phyloP scores from a whole-genome alignment of 306 rosid species.

The Acmispon strigosus region DNA sequence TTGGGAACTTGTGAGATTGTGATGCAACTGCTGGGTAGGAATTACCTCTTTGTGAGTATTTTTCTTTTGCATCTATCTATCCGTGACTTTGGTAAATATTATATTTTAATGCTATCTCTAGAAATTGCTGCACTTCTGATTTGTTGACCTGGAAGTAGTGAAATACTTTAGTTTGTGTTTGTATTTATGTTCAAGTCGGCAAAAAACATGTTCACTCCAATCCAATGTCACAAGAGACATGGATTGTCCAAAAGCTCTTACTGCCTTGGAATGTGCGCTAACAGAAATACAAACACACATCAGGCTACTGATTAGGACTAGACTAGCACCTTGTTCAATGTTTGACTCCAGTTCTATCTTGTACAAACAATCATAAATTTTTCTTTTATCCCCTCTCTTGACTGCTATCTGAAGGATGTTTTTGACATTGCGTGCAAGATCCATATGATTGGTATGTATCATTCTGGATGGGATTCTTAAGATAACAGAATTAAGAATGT shows the following conservation, averaged over 20 bases:
- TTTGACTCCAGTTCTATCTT: not conserved
- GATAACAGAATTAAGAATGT: not conserved
- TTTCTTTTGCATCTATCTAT: constrained; percentile 10
- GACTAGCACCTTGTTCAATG: not conserved
- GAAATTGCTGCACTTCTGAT: not conserved
- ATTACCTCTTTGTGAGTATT: constrained; percentile 13
- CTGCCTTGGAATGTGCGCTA: no score
- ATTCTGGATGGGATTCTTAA: not conserved
- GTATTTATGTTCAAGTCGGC: no score
- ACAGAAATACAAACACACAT: no score
- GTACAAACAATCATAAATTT: not conserved
- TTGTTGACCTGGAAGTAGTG: not conserved
- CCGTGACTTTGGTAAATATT: not conserved
- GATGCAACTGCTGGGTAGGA: constrained; percentile 24
- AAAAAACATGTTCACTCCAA: no score
- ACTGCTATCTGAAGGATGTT: not conserved
- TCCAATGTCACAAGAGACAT: no score
- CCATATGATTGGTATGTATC: not conserved
- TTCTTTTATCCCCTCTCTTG: not conserved
- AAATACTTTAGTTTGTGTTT: not conserved
- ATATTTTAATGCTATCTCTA: not conserved
- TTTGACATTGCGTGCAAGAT: not conserved
- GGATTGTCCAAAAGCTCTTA: no score
- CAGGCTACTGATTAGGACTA: not conserved
- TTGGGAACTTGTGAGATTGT: constrained; percentile 61